Evolutionary conservation across 768 basidiomycete species (phyloP).

Genomic region (Phlebiopsis gigantea): DNA sequence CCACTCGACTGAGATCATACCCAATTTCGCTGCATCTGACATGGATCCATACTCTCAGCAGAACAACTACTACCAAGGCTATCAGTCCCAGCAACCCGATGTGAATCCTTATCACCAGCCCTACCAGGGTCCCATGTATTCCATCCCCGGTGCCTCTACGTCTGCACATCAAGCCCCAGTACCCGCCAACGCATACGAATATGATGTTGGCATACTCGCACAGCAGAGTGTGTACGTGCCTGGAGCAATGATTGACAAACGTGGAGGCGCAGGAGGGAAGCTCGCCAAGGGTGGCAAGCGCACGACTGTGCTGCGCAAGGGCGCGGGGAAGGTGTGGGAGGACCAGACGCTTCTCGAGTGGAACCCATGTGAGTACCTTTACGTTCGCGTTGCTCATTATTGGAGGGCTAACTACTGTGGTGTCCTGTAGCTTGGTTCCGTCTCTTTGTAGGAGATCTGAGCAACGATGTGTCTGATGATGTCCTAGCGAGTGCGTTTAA

Average conservation of each 20-base stretch:
- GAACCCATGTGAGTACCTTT: conserved; percentile 78
- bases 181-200: conserved; percentile 88
- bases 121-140: conserved; percentile 70
- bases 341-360: conserved; percentile 96
- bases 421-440: conserved; percentile 84
- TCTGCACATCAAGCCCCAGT: conserved; percentile 72
- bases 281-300: conserved; percentile 88
- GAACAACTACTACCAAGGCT: conserved; percentile 44
- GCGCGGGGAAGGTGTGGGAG: conserved; percentile 96
- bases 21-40: not conserved
- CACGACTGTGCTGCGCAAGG: conserved; percentile 91
- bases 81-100: conserved; percentile 37
- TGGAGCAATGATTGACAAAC: conserved; percentile 85
- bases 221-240: conserved; percentile 92
- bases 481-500: conserved; percentile 90
- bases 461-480: conserved; percentile 97
- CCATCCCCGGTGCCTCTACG: conserved; percentile 56
- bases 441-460: conserved; percentile 94
- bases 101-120: conserved; percentile 80
- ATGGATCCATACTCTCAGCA: conserved; percentile 26
- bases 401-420: conserved; percentile 11
- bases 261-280: conserved; percentile 80
- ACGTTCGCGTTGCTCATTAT: not conserved
- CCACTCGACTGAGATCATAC: not conserved
- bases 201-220: conserved; percentile 85